phyloP scores from a whole-genome alignment of 2,329 filamentous ascomycete species.

The Chaetothyriales sp. region DNA sequence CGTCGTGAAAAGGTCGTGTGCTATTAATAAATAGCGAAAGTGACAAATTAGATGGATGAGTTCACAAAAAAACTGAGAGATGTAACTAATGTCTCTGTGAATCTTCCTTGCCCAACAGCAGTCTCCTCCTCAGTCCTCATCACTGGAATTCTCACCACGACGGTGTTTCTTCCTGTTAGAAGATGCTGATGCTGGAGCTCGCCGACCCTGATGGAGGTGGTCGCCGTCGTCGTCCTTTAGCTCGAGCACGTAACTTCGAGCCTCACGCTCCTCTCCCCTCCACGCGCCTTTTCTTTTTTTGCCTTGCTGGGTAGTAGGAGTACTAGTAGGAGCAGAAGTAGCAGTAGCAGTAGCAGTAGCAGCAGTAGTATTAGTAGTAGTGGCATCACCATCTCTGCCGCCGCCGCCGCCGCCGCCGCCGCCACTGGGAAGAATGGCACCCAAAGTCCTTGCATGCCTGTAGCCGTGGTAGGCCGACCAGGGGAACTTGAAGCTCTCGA shows the following conservation, averaged over 20 bases:
- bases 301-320: neutral
- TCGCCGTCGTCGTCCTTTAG: conserved; percentile 19
- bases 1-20: too few species aligned
- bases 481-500: conserved; percentile 34
- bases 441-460: conserved; percentile 32
- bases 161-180: neutral
- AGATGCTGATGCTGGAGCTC: neutral
- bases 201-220: too few species aligned
- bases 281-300: conserved; percentile 26
- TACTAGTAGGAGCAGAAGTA: neutral
- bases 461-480: conserved; percentile 34
- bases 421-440: conserved; percentile 29
- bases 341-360: too few species aligned
- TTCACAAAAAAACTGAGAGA: too few species aligned
- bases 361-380: neutral
- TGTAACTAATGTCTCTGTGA: too few species aligned
- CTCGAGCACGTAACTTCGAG: conserved; percentile 33
- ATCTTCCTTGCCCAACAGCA: too few species aligned
- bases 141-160: neutral
- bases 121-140: neutral
- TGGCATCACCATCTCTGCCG: neutral
- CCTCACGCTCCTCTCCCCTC: conserved; percentile 33
- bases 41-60: too few species aligned
- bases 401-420: conserved; percentile 13
- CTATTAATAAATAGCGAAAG: too few species aligned